Base-by-base conservation (phyloP, 768 basidiomycete genomes). In the Hericium coralloides region DNA sequence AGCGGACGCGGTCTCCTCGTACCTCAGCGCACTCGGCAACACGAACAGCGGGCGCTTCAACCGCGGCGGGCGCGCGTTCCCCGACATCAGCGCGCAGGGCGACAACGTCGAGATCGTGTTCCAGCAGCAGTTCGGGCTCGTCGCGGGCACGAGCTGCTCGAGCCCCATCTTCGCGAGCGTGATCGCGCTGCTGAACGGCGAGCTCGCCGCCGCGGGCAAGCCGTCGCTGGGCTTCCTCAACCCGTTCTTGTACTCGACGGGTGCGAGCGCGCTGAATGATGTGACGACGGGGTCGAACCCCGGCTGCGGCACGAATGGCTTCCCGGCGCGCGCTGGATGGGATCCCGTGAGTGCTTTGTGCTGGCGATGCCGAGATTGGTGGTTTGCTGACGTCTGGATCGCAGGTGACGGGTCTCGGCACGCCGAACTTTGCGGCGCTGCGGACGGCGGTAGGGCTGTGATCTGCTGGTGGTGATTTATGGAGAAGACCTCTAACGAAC, bases 381-480 rank as follows among this genome's bases (percentile, higher is more conserved):
- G 4, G 31, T 23, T 22, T 22, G 36, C 15, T 23, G 20, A 45
- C 39, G 49, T 55, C 14, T 25, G 38, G 31, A 31, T 45, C 17
- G 12, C 38, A 55, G 55, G 55, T 55, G 2, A 55, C 55, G 43
- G 83, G 83, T 17, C 69, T 82, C 22, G 83, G 84, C 3, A 84
- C 82, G 4, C 83, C 83, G 15, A 76, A 84, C 62, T 86, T 83
- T 66, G 63, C 72, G 49, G 75, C 74, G 57, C 67, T 87, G 55
- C 72, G 74, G 61, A 59, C 68, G 22, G 70, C 80, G 12, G 75
- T 79, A 8, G 62, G 63, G 6, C 45, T 65, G 23, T 66, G 48
- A 58, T 25, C 50, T 2, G 31, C 2, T 31, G 31, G 31, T 31
- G 31, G 8, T 31, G 2, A 31, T 31, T 31, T 9, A 8, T 31